Evolutionary conservation across 345 rosid genomes (phyloP).

Genomic region (Rhizophora mangle): DNA sequence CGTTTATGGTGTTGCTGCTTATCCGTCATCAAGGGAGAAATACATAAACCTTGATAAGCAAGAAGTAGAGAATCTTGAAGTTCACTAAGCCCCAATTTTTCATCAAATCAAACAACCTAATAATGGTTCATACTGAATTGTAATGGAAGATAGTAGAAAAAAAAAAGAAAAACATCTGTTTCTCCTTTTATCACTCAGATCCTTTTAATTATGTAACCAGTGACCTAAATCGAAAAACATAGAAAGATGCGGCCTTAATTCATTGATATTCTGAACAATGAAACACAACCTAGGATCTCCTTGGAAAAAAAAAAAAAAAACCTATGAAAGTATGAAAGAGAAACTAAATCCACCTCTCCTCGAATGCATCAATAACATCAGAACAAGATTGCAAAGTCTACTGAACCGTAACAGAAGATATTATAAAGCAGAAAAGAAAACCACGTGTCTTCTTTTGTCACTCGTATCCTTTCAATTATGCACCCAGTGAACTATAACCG

Average conservation of each 20-base stretch:
- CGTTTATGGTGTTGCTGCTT: not conserved
- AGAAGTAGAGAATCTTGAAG: not conserved
- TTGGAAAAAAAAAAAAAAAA: not conserved
- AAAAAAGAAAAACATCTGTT: no score
- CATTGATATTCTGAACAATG: not conserved
- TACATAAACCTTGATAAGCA: no score
- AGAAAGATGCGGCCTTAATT: not conserved
- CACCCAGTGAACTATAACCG: not conserved
- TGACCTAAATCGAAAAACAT: not conserved
- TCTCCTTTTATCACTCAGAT: not conserved
- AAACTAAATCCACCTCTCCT: conserved; percentile 56
- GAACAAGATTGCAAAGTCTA: conserved; percentile 74
- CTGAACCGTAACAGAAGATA: no score
- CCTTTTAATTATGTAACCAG: conserved; percentile 4
- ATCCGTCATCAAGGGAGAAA: not conserved
- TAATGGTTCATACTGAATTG: no score
- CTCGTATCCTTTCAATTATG: conserved; percentile 3
- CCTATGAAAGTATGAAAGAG: not conserved
- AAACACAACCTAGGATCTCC: no score
- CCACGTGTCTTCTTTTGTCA: not conserved
- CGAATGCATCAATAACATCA: conserved; percentile 90
- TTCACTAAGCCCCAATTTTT: not conserved
- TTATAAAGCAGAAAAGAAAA: no score
- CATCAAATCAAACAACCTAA: no score
- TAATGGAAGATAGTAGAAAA: no score